Evolutionary conservation across 2,329 filamentous ascomycete genomes (phyloP), one percentile per base, ranked within the genome.

Genomic region (Fusarium multiceps): DNA sequence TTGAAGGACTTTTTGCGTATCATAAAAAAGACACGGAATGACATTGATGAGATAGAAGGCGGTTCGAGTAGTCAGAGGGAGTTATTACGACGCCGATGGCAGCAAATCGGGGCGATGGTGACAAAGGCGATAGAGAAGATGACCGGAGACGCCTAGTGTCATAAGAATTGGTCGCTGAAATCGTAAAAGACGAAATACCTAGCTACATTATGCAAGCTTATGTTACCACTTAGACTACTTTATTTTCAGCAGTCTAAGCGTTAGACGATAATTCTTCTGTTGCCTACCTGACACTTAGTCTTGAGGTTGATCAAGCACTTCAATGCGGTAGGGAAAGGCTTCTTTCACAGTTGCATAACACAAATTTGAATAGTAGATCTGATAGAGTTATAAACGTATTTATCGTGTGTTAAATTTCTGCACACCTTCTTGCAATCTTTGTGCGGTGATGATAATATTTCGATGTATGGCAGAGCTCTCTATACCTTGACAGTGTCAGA

Each of bases 31-130:
- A 79, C 63, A 16, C 67, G 82, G 7, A 65, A 69, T 18, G 74
- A 76, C 18, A 68, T 83, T 12, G 75, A 76, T 20, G 74, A 75
- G 49, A 63, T 82, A 74, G 76, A 62, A 55, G 56, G 7, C 40
- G 80, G 69, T 53, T 73, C 64, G 10, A 74, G 60, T 13, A 63
- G 62, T 23, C 83, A 85, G 67, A 78, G 77, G 25, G 76, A 79
- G 7, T 66, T 81, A n/a, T 66, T 86, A 12, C 54, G 73, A 14
- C 72, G 70, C 40, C 78, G 85, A 41, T 87, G 84, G 84, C 69
- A 68, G 60, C 84, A 86, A 71, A 81, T 85, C 48, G 69, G 74
- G 46, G 54, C 63, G 3, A 72, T 86, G 62, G 73, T 83, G 13
- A 74, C 77, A 54, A 74, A 71, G 34, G 79, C 82, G 50, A 81